A percentile compares a stretch with the other conserved stretches of the same genome.
Conservation (phyloP, 306 rosid genomes). For the Dryas octopetala region DNA sequence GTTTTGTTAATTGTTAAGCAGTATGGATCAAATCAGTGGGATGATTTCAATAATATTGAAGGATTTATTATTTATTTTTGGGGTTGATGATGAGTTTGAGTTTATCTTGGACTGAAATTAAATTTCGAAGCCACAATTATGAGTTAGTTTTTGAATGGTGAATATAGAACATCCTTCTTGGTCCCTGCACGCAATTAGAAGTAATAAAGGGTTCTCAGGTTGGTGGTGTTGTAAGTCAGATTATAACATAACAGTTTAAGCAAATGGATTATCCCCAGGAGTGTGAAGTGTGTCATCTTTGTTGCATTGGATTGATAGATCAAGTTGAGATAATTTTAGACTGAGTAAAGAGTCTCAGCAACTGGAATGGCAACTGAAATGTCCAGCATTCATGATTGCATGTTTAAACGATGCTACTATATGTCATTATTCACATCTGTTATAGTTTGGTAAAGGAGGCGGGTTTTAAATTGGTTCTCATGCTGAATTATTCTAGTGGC, state of each 20-base stretch:
- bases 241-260: background rate
- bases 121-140: background rate
- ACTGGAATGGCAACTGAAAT: background rate
- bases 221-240: background rate
- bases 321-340: background rate
- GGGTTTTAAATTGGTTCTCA: slow-evolving; percentile 8
- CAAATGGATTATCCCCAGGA: background rate
- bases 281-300: background rate
- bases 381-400: background rate
- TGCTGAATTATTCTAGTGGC: background rate
- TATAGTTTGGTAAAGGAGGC: slow-evolving; percentile 1
- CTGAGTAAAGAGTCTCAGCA: background rate
- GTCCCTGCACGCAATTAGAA: background rate
- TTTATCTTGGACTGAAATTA: background rate
- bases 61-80: background rate
- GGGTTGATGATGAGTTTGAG: background rate
- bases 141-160: background rate
- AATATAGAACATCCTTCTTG: background rate
- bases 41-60: background rate
- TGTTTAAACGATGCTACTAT: background rate
- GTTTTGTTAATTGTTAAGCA: background rate
- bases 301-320: background rate
- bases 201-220: background rate
- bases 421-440: background rate
- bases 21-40: background rate